Base-by-base conservation (phyloP, 768 basidiomycete genomes). In the Mycena vitilis region DNA sequence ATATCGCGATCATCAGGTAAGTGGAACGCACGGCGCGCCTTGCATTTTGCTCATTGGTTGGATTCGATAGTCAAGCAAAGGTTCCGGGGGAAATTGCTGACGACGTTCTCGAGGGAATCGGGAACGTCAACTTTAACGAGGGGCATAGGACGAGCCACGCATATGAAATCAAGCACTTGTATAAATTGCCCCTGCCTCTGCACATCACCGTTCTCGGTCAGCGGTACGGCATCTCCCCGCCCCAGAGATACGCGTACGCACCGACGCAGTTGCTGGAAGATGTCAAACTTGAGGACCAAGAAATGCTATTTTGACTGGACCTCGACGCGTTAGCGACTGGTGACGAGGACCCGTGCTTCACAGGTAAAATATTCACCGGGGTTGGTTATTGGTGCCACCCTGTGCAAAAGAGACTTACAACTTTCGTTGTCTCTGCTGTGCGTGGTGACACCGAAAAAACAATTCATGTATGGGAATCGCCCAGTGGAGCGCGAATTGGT, bases 141-240 rank as follows among this genome's bases (percentile, higher is more conserved):
- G 45, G 45, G 18, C 18, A 15, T 9, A 55, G n/a, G 40, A 23
- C 40, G 13, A 30, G 51, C 8, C 56, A 59, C 45, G 72, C 72
- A 11, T 73, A 73, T 48, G 72, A 73, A 54, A 51, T 72, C n/a
- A n/a, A 45, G 36, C 56, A 70, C 20, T 53, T 72, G 22, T 70
- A 67, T 47, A 36, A 63, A 48, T 47, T 70, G 16, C 38, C 5
- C 9, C 44, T 18, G 25, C 69, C 71, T 13, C 47, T 66, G 6
- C 37, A 49, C 7, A 25, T 59, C 20, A 37, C 22, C 4, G 25
- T 53, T n/a, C 23, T 72, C 18, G 11, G 51, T 36, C 25, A 57
- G 18, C 25, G n/a, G 16, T 70, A 66, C 42, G 25, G 51, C 10
- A 40, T 63, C 15, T 44, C 58, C 1, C 58, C 63, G n/a, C 71